These are phyloP conservation scores for Capsicum baccatum DNA, from an alignment of 257 asterid species.

Conservation along the genomic window DNA sequence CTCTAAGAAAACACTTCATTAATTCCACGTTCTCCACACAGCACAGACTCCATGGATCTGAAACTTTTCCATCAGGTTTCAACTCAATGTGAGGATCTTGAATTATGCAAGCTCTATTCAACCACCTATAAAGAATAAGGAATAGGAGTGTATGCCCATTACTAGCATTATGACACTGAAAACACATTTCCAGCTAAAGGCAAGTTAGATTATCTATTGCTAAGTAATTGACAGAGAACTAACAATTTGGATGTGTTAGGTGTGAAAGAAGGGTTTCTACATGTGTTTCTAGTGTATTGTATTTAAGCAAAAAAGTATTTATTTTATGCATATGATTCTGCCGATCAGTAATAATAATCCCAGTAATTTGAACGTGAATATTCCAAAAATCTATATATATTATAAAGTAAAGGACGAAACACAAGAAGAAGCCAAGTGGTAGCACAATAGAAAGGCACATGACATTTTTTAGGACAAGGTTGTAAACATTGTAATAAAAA, in stretches of 20 bases:
- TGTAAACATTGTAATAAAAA: too few relatives aligned
- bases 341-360: too few relatives aligned
- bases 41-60: constrained; percentile 37
- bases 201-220: not conserved
- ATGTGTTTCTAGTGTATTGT: too few relatives aligned
- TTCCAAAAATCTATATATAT: too few relatives aligned
- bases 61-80: constrained; percentile 34
- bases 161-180: constrained; percentile 27
- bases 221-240: not conserved
- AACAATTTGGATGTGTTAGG: not conserved
- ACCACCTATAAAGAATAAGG: not conserved
- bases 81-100: constrained; percentile 34
- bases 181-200: constrained; percentile 30
- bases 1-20: constrained; percentile 28
- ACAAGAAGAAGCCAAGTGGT: too few relatives aligned
- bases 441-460: too few relatives aligned
- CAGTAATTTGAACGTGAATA: too few relatives aligned
- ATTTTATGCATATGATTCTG: too few relatives aligned
- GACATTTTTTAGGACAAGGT: too few relatives aligned
- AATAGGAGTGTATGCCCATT: constrained; percentile 12
- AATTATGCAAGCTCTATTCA: constrained; percentile 37
- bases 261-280: not conserved
- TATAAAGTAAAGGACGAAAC: too few relatives aligned
- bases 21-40: constrained; percentile 33
- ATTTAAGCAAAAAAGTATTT: not conserved